Conservation (phyloP, 2,329 filamentous ascomycete genomes). For the Fusarium papillatum region DNA sequence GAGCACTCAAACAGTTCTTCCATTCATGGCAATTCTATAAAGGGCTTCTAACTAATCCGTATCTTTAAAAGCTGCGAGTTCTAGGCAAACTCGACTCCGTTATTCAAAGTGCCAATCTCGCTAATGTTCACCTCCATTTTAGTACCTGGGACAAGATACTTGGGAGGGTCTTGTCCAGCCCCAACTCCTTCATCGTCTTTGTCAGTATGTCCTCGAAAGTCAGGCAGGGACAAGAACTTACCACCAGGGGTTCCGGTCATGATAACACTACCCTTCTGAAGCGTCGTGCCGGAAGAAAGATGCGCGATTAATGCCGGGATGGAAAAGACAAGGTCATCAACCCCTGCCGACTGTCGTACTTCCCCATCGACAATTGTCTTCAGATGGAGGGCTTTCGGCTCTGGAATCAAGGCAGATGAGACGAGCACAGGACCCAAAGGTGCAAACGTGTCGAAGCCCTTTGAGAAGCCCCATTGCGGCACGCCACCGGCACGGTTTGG, state of each 20-base stretch:
- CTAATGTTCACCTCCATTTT: conserved; percentile 55
- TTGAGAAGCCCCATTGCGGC: conserved; percentile 69
- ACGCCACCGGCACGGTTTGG: conserved; percentile 62
- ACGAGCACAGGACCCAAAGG: conserved; percentile 66
- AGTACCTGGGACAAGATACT: conserved; percentile 54
- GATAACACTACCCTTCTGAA: conserved; percentile 58
- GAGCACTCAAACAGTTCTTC: background rate
- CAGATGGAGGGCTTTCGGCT: conserved; percentile 58
- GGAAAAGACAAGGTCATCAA: conserved; percentile 61
- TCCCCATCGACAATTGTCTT: conserved; percentile 62
- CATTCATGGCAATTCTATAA: background rate
- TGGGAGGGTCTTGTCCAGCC: conserved; percentile 56
- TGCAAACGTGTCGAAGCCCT: conserved; percentile 69
- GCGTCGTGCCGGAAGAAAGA: conserved; percentile 56
- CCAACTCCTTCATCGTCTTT: conserved; percentile 49
- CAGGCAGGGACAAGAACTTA: background rate
- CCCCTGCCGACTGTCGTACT: conserved; percentile 56
- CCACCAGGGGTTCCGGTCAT: conserved; percentile 61
- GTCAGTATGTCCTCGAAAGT: background rate
- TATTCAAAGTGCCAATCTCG: conserved; percentile 56
- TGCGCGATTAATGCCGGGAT: conserved; percentile 52
- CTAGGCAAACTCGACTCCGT: conserved; percentile 45
- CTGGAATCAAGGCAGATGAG: conserved; percentile 53
- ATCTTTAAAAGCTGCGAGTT: background rate
- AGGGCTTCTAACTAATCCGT: background rate